Evolutionary conservation across 768 basidiomycete genomes (phyloP).

Genomic region (Piloderma croceum): DNA sequence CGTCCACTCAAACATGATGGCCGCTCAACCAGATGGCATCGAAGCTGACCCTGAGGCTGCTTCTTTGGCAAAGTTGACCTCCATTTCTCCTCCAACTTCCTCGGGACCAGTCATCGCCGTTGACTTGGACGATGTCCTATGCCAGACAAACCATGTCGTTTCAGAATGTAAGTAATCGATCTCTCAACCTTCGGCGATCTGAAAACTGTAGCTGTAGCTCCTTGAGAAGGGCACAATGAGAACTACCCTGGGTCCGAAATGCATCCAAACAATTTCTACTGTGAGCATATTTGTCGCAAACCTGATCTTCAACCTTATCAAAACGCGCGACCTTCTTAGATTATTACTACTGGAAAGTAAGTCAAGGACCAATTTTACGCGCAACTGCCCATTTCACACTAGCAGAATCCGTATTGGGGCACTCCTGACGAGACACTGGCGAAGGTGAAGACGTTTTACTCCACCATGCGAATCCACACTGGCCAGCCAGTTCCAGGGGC

Average conservation of each 20-base stretch:
- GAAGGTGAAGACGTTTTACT: slow-evolving; percentile 58
- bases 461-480: slow-evolving; percentile 40
- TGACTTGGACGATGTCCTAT: slow-evolving; percentile 65
- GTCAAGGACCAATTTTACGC: slow-evolving; percentile 2
- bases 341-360: slow-evolving; percentile 74
- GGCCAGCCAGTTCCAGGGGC: slow-evolving; percentile 58
- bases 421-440: slow-evolving; percentile 47
- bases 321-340: slow-evolving; percentile 30
- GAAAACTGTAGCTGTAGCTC: slow-evolving; percentile 1
- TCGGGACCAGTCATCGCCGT: slow-evolving; percentile 47
- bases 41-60: no score
- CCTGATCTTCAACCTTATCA: neutral
- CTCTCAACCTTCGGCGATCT: slow-evolving; percentile 2
- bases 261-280: slow-evolving; percentile 53
- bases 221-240: slow-evolving; percentile 58
- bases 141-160: slow-evolving; percentile 53
- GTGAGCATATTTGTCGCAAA: slow-evolving; percentile 31
- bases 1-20: no score
- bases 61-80: no score
- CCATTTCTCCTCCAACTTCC: slow-evolving; percentile 19
- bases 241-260: slow-evolving; percentile 53
- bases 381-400: neutral
- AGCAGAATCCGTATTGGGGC: slow-evolving; percentile 57
- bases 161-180: slow-evolving; percentile 44
- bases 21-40: no score